Evolutionary conservation across 306 rosid species (phyloP), one percentile per base, ranked within the genome.

Genomic region (Corylus avellana): DNA sequence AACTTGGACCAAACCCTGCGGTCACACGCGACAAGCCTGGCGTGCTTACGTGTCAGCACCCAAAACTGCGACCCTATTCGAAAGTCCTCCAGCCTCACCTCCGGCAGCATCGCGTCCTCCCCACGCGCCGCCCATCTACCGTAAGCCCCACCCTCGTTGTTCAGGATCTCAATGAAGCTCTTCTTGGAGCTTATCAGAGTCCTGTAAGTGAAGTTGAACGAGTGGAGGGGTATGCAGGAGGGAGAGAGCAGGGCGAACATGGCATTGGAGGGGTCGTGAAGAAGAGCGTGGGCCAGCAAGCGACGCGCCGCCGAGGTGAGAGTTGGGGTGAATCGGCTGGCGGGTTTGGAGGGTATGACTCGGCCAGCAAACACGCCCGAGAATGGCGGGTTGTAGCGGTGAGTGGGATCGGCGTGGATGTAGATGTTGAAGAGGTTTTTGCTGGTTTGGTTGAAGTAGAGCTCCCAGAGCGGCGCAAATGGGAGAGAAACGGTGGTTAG

Each of bases 101-200:
- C 83, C 20, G 91, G 97, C 0, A 90, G 81, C 97, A 91, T 93
- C 62, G 58, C 86, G 25, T 88, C 87, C 0, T 44, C 8, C 0
- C 94, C 97, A 87, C 94, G 92, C 74, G 90, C 94, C 12, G 90
- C 94, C 97, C 94, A 91, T 0, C 92, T 78, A 17, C 79, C 92
- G 12, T 75, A 88, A 1, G 70, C 25, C 0, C 87, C 81, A 0
- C 10, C 11, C 79, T 91, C 93, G 17, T 91, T 74, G 0, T 75
- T 55, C 0, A 90, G 89, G 22, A 91, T 85, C 91, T 93, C 97
- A 20, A 93, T 85, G 86, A 90, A 91, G 88, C 98, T 93, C 73
- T 73, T 77, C 51, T 59, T 68, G 9, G 88, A 79, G 7, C 4
- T 1, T 2, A 79, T 44, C 1, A 93, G 79, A 7, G 85, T 85